phyloP scores from a whole-genome alignment of 2,329 filamentous ascomycete species.

The Lomentospora prolificans region DNA sequence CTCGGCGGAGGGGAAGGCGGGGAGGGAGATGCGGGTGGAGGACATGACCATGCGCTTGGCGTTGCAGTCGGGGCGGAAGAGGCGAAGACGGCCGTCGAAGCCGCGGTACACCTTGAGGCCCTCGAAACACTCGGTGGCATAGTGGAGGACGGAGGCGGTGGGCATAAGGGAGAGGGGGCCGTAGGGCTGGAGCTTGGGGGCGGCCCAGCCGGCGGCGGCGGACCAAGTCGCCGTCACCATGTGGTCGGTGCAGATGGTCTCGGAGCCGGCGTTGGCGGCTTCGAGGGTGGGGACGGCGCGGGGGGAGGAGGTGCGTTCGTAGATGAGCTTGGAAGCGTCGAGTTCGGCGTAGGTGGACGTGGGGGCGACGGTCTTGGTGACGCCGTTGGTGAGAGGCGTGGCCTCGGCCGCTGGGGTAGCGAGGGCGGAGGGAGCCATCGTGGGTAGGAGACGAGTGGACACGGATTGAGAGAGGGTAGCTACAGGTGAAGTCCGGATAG shows the following conservation, averaged over 20 bases:
- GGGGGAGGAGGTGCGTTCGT: slow-evolving; percentile 39
- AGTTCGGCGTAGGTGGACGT: slow-evolving; percentile 37
- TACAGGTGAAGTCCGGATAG: neutral
- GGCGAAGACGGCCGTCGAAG: slow-evolving; percentile 60
- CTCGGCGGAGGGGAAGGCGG: slow-evolving; percentile 60
- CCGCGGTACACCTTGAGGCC: slow-evolving; percentile 76
- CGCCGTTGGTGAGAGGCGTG: slow-evolving; percentile 11
- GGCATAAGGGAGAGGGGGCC: slow-evolving; percentile 70
- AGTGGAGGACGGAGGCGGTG: slow-evolving; percentile 73
- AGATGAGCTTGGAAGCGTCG: slow-evolving; percentile 51
- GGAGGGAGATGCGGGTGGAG: slow-evolving; percentile 59
- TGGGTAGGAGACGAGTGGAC: neutral
- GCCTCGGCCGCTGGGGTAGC: slow-evolving; percentile 10
- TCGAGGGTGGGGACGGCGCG: slow-evolving; percentile 43
- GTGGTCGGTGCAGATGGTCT: slow-evolving; percentile 68
- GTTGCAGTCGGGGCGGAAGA: slow-evolving; percentile 72
- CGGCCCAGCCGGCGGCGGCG: slow-evolving; percentile 55
- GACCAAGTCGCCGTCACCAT: slow-evolving; percentile 73
- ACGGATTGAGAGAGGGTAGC: neutral
- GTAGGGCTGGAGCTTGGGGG: slow-evolving; percentile 66
- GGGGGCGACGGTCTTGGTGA: slow-evolving; percentile 9
- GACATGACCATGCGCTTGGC: slow-evolving; percentile 54
- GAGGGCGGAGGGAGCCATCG: slow-evolving; percentile 11
- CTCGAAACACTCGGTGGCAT: slow-evolving; percentile 87
- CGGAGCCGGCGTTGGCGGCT: slow-evolving; percentile 32